phyloP scores from a whole-genome alignment of 2,329 filamentous ascomycete genomes.

The Penicillium sp. region DNA sequence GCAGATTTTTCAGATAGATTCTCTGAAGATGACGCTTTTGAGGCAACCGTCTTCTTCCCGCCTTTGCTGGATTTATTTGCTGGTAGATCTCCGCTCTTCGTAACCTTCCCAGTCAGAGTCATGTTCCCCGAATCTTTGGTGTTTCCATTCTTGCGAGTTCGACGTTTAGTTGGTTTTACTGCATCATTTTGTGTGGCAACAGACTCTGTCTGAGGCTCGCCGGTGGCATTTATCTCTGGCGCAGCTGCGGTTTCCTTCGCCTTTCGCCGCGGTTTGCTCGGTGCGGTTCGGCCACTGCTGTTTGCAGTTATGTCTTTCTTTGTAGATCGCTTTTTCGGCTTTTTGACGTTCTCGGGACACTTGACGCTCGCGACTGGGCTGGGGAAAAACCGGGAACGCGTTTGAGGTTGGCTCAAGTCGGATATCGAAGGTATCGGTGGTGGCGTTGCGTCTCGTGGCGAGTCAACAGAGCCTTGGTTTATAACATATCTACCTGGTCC shows the following conservation, averaged over 20 bases:
- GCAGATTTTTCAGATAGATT: background rate
- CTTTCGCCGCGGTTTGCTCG: conserved; percentile 17
- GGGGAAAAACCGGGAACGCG: conserved; percentile 30
- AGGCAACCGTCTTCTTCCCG: conserved; percentile 10
- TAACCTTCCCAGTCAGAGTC: conserved; percentile 38
- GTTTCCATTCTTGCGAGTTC: conserved; percentile 25
- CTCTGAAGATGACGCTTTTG: background rate
- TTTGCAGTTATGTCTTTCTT: conserved; percentile 14
- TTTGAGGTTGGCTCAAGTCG: conserved; percentile 23
- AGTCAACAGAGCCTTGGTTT: conserved; percentile 15
- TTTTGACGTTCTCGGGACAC: conserved; percentile 3
- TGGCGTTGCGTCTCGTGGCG: conserved; percentile 25
- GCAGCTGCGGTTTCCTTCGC: conserved; percentile 16
- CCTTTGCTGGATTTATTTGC: conserved; percentile 15
- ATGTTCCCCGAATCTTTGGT: conserved; percentile 31
- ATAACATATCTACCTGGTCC: conserved; percentile 24
- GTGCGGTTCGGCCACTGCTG: background rate
- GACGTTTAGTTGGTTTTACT: conserved; percentile 26
- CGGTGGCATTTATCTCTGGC: background rate
- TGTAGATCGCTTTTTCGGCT: conserved; percentile 12
- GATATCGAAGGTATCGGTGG: conserved; percentile 30
- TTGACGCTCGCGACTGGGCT: conserved; percentile 7
- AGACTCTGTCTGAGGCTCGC: background rate
- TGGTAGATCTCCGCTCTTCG: conserved; percentile 28
- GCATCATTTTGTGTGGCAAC: conserved; percentile 15